phyloP scores from a whole-genome alignment of 345 rosid genomes.

The Pseudoturritis turrita region DNA sequence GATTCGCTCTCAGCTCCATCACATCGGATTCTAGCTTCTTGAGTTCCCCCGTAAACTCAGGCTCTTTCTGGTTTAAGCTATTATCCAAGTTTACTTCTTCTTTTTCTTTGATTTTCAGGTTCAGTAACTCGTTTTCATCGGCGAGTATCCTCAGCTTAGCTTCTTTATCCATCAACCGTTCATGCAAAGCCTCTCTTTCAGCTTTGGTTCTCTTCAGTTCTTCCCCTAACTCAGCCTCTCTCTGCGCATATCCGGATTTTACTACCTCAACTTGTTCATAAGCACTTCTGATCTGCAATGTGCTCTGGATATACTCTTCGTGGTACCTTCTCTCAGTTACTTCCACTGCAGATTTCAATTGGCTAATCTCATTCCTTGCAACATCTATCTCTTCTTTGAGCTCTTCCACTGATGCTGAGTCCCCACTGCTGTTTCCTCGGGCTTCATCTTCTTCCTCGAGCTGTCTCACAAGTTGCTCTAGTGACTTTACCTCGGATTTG shows the following conservation, averaged over 20 bases:
- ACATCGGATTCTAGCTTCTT: slow-evolving; percentile 53
- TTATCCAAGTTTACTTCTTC: slow-evolving; percentile 25
- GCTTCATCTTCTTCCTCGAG: slow-evolving; percentile 43
- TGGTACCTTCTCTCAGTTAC: slow-evolving; percentile 78
- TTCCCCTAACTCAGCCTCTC: slow-evolving; percentile 50
- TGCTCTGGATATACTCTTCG: slow-evolving; percentile 83
- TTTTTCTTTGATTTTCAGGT: slow-evolving; percentile 36
- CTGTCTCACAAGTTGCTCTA: slow-evolving; percentile 63
- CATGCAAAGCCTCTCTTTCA: slow-evolving; percentile 50
- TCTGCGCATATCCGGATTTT: slow-evolving; percentile 50
- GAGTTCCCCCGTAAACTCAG: slow-evolving; percentile 38
- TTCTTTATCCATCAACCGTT: slow-evolving; percentile 55
- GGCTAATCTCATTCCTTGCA: slow-evolving; percentile 53
- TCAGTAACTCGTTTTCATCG: slow-evolving; percentile 50
- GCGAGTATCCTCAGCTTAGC: slow-evolving; percentile 43
- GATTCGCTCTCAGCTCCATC: slow-evolving; percentile 45
- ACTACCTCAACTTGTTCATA: slow-evolving; percentile 65
- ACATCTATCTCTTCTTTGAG: slow-evolving; percentile 53
- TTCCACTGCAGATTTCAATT: slow-evolving; percentile 63
- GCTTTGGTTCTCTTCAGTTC: slow-evolving; percentile 44
- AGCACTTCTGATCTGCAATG: slow-evolving; percentile 78
- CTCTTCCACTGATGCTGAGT: slow-evolving; percentile 31
- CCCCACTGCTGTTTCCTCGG: slow-evolving; percentile 25
- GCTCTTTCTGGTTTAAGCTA: slow-evolving; percentile 34
- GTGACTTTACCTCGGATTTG: slow-evolving; percentile 46